Conservation (phyloP, 371 early-diverging fungal species). For the Mortierella sp. region DNA sequence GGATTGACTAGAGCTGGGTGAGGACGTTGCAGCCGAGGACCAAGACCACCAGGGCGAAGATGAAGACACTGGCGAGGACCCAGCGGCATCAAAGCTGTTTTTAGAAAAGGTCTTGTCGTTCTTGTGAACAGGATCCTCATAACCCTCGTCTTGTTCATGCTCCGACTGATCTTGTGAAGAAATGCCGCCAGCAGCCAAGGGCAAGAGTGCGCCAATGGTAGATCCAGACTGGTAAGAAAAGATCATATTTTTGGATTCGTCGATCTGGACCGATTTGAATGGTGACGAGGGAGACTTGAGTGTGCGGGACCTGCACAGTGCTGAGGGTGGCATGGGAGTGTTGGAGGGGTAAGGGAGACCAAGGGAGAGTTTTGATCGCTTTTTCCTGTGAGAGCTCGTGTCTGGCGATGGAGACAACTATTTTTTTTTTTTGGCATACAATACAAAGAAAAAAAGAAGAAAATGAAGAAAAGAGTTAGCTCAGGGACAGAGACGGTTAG, state of each 20-base stretch:
- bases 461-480: neutral
- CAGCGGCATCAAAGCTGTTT: neutral
- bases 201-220: neutral
- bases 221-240: neutral
- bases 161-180: neutral
- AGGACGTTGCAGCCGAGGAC: neutral
- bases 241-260: conserved; percentile 12
- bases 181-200: neutral
- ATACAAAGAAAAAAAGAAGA: neutral
- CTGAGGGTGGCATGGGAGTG: neutral
- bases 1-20: neutral
- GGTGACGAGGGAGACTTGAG: neutral
- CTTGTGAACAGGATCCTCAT: neutral
- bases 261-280: conserved; percentile 4
- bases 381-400: neutral
- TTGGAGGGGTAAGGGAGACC: neutral
- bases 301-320: neutral
- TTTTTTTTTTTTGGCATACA: neutral
- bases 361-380: neutral
- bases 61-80: neutral
- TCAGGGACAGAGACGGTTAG: neutral
- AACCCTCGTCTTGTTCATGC: neutral
- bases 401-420: neutral
- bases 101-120: neutral
- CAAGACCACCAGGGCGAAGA: neutral